Percentiles rank a stretch among this genome's conserved stretches.
These are phyloP conservation scores for Magnolia kwangsiensis DNA, from an alignment of 164 flowering plant species.

Conservation along the genomic window DNA sequence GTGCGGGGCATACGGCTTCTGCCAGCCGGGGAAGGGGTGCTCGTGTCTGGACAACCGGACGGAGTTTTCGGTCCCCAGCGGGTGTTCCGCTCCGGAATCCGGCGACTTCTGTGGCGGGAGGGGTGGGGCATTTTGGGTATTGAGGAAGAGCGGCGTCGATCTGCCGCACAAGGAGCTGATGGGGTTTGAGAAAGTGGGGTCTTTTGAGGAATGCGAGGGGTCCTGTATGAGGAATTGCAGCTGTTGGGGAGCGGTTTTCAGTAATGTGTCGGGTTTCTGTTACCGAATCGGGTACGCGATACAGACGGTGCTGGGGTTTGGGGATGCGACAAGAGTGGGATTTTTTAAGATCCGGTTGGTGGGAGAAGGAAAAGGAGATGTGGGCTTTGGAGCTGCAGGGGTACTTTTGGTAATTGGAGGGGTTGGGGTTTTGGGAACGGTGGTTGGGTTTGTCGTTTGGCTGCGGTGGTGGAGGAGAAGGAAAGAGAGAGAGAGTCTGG, in stretches of 20 bases:
- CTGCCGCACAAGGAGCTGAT: slow-evolving; percentile 70
- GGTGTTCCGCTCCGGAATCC: slow-evolving; percentile 26
- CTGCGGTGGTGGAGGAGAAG: slow-evolving; percentile 26
- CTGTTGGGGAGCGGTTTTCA: slow-evolving; percentile 83
- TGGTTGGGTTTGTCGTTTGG: slow-evolving; percentile 37
- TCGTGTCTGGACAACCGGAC: slow-evolving; percentile 61
- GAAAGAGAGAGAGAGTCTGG: slow-evolving; percentile 17
- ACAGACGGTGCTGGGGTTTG: slow-evolving; percentile 50
- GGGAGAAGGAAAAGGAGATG: slow-evolving; percentile 15
- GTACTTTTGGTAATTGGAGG: slow-evolving; percentile 34
- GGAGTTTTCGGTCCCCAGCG: slow-evolving; percentile 23
- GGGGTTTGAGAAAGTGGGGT: slow-evolving; percentile 41
- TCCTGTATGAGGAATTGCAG: slow-evolving; percentile 63
- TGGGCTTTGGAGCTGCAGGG: slow-evolving; percentile 29
- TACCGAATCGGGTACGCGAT: slow-evolving; percentile 68
- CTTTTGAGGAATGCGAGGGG: slow-evolving; percentile 52
- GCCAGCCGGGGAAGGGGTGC: slow-evolving; percentile 61
- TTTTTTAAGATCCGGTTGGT: slow-evolving; percentile 49
- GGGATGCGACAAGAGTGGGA: slow-evolving; percentile 59
- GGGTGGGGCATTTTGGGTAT: slow-evolving; percentile 23
- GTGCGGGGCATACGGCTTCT: slow-evolving; percentile 78
- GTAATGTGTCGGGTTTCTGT: slow-evolving; percentile 74
- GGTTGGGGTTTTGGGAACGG: slow-evolving; percentile 21
- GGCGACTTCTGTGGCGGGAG: slow-evolving; percentile 49
- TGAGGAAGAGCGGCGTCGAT: slow-evolving; percentile 64